Base-by-base conservation (phyloP, 257 asterid genomes). In the Cordia subcordata region DNA sequence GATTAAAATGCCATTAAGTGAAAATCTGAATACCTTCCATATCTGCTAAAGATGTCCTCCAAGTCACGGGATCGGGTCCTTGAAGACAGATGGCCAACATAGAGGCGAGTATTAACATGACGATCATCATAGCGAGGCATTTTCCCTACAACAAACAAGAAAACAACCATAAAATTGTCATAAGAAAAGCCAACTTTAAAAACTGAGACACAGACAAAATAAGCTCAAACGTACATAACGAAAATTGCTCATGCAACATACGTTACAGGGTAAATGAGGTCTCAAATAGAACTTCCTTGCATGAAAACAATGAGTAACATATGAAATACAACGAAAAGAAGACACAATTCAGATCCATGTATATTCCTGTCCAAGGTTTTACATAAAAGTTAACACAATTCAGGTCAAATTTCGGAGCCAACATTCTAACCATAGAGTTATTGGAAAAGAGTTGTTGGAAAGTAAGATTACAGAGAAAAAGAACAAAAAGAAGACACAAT, bases 101-200 rank as follows among this genome's bases (percentile, higher is more conserved):
- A 81, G 47, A 81, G 85, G 42, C 85, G 71, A 0, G 85, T 78
- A 23, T 68, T 69, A 21, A 79, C 82, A 63, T 75, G 69, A 18
- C 82, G 79, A 58, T 81, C 88, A 68, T 81, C 88, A 58, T 81
- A 57, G 0, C 88, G 79, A 27, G 88, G 85, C 88, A 81, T 79
- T 57, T 76, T 71, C 42, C 38, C 85, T 73, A 63, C 70, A 65
- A 46, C 8, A 50, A 60, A 51, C 55, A 16, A 52, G 3, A 52
- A 17, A 37, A 22, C 9, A 19, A 14, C 35, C 35, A 27, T 27
- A 27, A 27, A 27, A 27, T 27, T 6, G 6, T 27, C 35, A 27
- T 3, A 3, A 27, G n/a, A 42, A 42, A 42, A 42, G 12, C 47
- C 10, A 11, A 42, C 15, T 42, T 42, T 42, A 42, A 42, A 1